Evolutionary conservation across 257 asterid species (phyloP), one percentile per base, ranked within the genome.

Genomic region (Prunella vulgaris): DNA sequence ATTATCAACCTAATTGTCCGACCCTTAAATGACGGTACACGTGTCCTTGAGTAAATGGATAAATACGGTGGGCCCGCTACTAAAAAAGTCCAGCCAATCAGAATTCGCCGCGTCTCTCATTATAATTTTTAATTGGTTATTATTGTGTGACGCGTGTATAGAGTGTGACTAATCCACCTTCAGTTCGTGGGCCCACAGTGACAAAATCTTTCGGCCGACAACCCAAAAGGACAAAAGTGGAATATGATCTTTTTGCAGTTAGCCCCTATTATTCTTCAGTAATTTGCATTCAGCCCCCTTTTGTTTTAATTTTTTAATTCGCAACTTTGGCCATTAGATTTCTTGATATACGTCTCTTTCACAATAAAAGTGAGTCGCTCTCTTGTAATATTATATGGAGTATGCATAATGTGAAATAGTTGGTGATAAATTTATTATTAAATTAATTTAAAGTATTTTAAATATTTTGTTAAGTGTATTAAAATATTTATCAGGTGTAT

Each of bases 111-210:
- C 21, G 77, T 68, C 38, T 22, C 5, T 5, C 24, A 25, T 69
- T 62, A 14, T 14, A 52, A 0, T 1, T 14, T 15, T 10, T 20
- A 20, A n/a, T 14, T 4, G 56, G 13, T 17, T 15, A 21, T 6
- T 67, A 25, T 7, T 38, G 27, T 28, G 59, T 7, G 79, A 78
- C 85, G 82, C 90, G 90, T 86, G 84, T 77, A 64, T 28, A 12
- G 40, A 59, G 25, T 18, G 66, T 57, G 79, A 68, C 75, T 65
- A 74, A 77, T 79, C 83, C 83, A 78, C 83, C 67, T 61, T 58
- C 72, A 48, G 69, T 72, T 44, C 57, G 78, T 83, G 85, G 48
- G 8, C 84, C 70, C 0, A 72, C 53, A 28, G 42, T 62, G 38
- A 24, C 10, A 10, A 49, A 60, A 46, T 48, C 68, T 33, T 75